Evolutionary conservation across 2,329 filamentous ascomycete species (phyloP), one percentile per base, ranked within the genome.

Genomic region (Phyllosticta capitalensis): DNA sequence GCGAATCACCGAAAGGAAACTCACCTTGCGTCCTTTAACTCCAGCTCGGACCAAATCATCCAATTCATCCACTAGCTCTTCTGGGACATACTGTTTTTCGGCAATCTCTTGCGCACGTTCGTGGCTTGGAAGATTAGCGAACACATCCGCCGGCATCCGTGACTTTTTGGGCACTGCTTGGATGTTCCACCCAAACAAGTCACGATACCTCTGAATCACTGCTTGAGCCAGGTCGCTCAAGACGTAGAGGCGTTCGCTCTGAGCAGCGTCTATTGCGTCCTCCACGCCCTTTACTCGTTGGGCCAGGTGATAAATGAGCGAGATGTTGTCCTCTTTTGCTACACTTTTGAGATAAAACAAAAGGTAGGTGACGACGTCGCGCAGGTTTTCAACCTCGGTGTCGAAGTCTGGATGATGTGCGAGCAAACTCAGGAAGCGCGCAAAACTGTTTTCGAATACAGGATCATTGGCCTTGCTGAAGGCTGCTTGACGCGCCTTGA

Each of bases 381-480:
- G 79, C 54, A 96, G 76, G 54, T 91, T 87, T 14, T 84, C 81
- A 2, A 84, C 74, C 5, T 73, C 69, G 3, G 61, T 67, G 28
- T 82, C 84, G 65, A 92, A 96, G 71, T 99, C 94, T 1, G 92
- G 92, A 71, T 99, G 94, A 70, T 97, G 92, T 5, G 92, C 92
- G 51, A 99, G 81, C 51, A 99, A 77, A 54, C 91, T 94, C 56
- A 99, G 79, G 33, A 97, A 81, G 9, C 94, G 85, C 24, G 89
- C 85, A 69, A 97, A 88, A 12, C 87, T 82, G 21, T 85, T 83
- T 73, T 97, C 92, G 77, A 99, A 83, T 7, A 88, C 80, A 9
- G 80, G 83, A 30, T 76, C 74, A 60, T 76, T 72, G 65, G 73
- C 74, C 55, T 79, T 75, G 2, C 79, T 74, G 67, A 89, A 89